phyloP scores from a whole-genome alignment of 73 alveolate genomes.

The Paramecium biaurelia region DNA sequence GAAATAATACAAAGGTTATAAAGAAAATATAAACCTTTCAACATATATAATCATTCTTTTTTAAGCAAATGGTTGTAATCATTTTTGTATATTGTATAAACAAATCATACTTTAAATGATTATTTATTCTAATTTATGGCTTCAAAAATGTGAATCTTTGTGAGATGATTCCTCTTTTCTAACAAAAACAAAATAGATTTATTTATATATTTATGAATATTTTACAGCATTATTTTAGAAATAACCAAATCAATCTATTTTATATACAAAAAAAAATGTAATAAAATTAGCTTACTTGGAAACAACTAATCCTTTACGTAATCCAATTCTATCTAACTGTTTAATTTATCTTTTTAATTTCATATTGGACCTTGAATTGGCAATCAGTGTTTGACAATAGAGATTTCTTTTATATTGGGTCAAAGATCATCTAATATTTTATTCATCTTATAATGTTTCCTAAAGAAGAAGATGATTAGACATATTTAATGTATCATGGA shows the following conservation, averaged over 20 bases:
- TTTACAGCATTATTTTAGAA: not conserved
- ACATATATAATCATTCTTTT: no score
- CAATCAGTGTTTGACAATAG: not conserved
- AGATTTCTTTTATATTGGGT: not conserved
- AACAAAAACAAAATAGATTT: not conserved
- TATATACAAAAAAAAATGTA: not conserved
- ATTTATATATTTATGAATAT: not conserved
- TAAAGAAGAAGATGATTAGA: not conserved
- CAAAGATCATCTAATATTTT: not conserved
- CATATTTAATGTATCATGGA: not conserved
- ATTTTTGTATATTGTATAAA: no score
- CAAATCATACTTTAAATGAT: no score
- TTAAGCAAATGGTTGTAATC: no score
- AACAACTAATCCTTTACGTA: not conserved
- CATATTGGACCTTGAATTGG: not conserved
- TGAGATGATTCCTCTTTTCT: no score
- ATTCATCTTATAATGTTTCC: not conserved
- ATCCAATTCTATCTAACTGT: not conserved
- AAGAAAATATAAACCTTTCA: no score
- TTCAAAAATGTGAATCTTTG: no score
- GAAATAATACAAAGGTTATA: no score
- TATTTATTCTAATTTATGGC: no score
- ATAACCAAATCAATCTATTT: not conserved
- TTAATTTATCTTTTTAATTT: not conserved
- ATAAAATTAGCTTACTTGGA: not conserved